phyloP scores from a whole-genome alignment of 1,284 basidiomycete species.

The Pterulicium gracile region DNA sequence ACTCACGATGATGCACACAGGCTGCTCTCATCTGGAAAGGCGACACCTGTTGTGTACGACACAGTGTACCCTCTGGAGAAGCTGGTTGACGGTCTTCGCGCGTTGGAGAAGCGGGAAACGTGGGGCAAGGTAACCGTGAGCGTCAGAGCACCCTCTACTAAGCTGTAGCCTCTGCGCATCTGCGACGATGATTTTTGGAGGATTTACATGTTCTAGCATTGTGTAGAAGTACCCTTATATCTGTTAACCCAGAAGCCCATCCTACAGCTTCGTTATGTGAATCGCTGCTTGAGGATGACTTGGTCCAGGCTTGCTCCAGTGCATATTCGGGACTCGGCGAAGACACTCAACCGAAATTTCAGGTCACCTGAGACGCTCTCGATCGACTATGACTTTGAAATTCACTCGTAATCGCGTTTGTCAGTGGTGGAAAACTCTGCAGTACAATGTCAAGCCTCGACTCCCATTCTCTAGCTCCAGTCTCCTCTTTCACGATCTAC shows the following conservation, averaged over 20 bases:
- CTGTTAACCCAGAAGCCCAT: too few species aligned
- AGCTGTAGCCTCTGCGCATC: too few species aligned
- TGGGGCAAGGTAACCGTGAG: slow-evolving; percentile 51
- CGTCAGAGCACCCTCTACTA: slow-evolving; percentile 7
- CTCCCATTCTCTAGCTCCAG: not conserved
- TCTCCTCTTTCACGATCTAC: not conserved
- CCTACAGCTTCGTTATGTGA: too few species aligned
- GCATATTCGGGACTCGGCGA: too few species aligned
- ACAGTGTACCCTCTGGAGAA: slow-evolving; percentile 55
- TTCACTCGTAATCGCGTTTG: slow-evolving; percentile 2
- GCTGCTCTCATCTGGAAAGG: slow-evolving; percentile 54
- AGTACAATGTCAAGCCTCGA: not conserved
- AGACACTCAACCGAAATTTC: too few species aligned
- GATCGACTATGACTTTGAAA: too few species aligned
- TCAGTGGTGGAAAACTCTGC: slow-evolving; percentile 1
- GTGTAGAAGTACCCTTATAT: too few species aligned
- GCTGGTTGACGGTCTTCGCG: slow-evolving; percentile 55
- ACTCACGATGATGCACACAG: slow-evolving; percentile 26
- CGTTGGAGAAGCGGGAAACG: slow-evolving; percentile 73
- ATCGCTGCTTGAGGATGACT: too few species aligned
- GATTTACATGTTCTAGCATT: too few species aligned
- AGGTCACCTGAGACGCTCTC: too few species aligned
- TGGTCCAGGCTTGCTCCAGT: too few species aligned
- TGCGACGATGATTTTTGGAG: too few species aligned
- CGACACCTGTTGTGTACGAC: slow-evolving; percentile 67